A percentile compares a stretch with the other conserved stretches of the same genome.
phyloP scores from a whole-genome alignment of 2,329 filamentous ascomycete genomes.

The Dactylellina drechsleri region DNA sequence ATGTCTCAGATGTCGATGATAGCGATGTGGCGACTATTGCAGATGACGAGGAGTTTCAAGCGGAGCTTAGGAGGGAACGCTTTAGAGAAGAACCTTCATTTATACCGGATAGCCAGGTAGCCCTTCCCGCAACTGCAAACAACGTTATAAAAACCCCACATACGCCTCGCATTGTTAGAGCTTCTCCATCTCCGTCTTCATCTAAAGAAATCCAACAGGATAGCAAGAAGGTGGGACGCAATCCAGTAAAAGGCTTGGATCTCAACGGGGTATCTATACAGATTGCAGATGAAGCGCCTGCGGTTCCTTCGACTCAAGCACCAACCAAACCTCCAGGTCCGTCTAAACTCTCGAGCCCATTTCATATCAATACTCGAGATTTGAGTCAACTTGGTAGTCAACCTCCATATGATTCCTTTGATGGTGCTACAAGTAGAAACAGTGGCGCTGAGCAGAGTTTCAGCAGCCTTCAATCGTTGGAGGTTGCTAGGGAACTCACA shows the following conservation, averaged over 20 bases:
- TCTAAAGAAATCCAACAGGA: background rate
- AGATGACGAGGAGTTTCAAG: slow-evolving; percentile 52
- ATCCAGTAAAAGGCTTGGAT: background rate
- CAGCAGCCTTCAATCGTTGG: slow-evolving; percentile 28
- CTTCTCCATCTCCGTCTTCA: background rate
- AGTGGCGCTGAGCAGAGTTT: slow-evolving; percentile 28
- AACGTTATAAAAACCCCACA: background rate
- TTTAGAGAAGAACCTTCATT: slow-evolving; percentile 22
- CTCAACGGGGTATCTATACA: background rate
- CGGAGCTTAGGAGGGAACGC: slow-evolving; percentile 52
- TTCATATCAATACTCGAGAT: slow-evolving; percentile 5
- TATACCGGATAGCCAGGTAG: background rate
- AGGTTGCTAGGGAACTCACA: slow-evolving; percentile 27
- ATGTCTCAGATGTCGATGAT: slow-evolving; percentile 47
- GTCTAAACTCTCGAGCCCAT: slow-evolving; percentile 20
- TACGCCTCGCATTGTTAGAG: background rate
- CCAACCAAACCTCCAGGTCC: background rate
- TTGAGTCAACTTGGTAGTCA: background rate
- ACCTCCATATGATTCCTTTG: slow-evolving; percentile 22
- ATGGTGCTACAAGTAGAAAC: slow-evolving; percentile 12
- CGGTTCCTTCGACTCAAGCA: background rate
- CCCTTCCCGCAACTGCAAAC: background rate
- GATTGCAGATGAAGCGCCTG: background rate
- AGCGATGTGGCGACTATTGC: slow-evolving; percentile 43
- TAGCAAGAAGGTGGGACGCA: background rate